Conservation (phyloP, 192 early-diverging fungal species). For the Powellomyces hirtus region DNA sequence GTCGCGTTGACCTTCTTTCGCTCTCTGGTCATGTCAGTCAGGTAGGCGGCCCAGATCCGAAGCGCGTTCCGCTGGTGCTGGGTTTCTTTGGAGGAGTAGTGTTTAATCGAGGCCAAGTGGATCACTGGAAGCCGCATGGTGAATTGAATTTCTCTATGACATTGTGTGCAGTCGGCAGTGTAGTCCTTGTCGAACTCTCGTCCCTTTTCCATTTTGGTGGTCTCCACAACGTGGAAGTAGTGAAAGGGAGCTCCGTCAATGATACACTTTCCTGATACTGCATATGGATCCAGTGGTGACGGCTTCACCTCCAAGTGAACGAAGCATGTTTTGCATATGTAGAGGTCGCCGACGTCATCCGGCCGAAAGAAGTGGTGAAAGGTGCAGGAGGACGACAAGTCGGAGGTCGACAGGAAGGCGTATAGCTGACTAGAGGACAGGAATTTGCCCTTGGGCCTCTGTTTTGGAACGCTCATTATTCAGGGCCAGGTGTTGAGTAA, state of each 20-base stretch:
- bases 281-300: background rate
- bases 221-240: constrained; percentile 9
- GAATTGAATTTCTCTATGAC: background rate
- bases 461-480: too few species aligned
- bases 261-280: background rate
- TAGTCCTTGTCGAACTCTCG: background rate
- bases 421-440: background rate
- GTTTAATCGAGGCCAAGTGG: background rate
- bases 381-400: background rate
- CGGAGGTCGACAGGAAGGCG: background rate
- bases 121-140: background rate
- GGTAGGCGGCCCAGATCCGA: background rate
- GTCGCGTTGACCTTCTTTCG: background rate
- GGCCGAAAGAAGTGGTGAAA: constrained; percentile 16
- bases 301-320: constrained; percentile 2
- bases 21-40: background rate
- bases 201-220: background rate
- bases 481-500: too few species aligned
- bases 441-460: background rate
- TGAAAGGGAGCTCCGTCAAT: background rate
- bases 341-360: background rate
- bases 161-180: constrained; percentile 6
- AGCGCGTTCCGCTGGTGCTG: background rate
- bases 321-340: constrained; percentile 16
- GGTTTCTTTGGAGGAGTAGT: background rate